A percentile compares a stretch with the other conserved stretches of the same genome.
Conservation (phyloP, 495 filamentous ascomycete species). For the Tirmania nivea region DNA sequence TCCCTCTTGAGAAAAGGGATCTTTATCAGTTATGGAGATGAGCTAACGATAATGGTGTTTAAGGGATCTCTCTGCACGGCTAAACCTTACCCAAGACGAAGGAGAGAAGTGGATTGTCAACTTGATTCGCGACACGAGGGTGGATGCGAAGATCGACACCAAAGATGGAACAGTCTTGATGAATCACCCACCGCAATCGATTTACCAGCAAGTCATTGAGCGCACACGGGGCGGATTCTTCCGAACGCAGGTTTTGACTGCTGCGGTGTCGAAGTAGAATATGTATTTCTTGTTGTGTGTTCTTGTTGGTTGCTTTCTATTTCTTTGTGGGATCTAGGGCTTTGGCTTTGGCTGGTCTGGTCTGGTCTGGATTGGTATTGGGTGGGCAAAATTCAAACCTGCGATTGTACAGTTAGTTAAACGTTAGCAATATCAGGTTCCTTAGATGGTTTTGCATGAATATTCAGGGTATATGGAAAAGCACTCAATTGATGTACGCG, state of each 20-base stretch:
- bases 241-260: slow-evolving; percentile 51
- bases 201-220: slow-evolving; percentile 98
- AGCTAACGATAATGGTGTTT: not conserved
- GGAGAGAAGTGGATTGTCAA: slow-evolving; percentile 99
- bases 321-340: not conserved
- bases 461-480: no score
- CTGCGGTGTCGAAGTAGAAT: not conserved
- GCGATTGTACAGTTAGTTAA: not conserved
- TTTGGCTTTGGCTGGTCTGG: not conserved
- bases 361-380: not conserved
- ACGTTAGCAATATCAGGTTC: no score
- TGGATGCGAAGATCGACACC: slow-evolving; percentile 98
- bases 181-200: slow-evolving; percentile 95
- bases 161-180: slow-evolving; percentile 96
- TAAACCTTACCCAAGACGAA: slow-evolving; percentile 77
- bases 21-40: not conserved
- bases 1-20: no score
- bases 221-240: slow-evolving; percentile 89
- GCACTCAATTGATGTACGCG: no score
- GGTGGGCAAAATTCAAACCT: not conserved
- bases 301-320: not conserved
- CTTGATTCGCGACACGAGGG: slow-evolving; percentile 85
- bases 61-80: slow-evolving; percentile 57
- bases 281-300: not conserved
- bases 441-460: no score